Evolutionary conservation across 257 asterid species (phyloP), one percentile per base, ranked within the genome.

Genomic region (Asclepias syriaca): DNA sequence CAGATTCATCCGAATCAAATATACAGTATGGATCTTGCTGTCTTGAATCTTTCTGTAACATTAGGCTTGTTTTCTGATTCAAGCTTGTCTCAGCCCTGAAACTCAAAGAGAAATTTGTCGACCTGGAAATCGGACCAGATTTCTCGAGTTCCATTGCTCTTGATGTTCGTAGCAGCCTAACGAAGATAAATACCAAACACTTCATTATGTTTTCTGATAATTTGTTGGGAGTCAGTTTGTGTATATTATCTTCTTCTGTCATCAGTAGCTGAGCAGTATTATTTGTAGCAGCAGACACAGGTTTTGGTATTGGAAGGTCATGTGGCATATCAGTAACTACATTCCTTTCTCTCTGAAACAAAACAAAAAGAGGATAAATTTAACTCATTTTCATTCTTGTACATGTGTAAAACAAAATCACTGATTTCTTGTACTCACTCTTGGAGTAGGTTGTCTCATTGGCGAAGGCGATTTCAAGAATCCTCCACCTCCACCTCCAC

Each of bases 21-120:
- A 92, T 87, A 1, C 92, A 96, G n/a, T 88, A 95, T 13, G 97
- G 98, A 69, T 95, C 99, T 78, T 88, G 98, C 68, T 95, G 99
- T 24, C 96, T 78, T 18, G 93, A 85, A 21, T 90, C 96, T 73
- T 87, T 90, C 24, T 86, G 95, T 15, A 80, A 57, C 78, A 75
- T 51, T 21, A 77, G 82, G 77, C 77, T 68, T 0, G 82, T 72
- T 69, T 82, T 85, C 1, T 81, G 65, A 37, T 60, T 86, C 3
- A 82, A 70, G 80, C 74, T 75, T 11, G 90, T 65, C 65, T 93
- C 99, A 3, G 86, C 87, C 68, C 98, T 86, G 81, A 95, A 91
- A 74, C 92, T 89, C 56, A 82, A 5, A 0, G 98, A 91, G 72
- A 94, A 88, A 79, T 81, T 87, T 4, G 85, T 77, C 4, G 93